Conservation (phyloP, 2,329 filamentous ascomycete species). For the Fusarium hostae region DNA sequence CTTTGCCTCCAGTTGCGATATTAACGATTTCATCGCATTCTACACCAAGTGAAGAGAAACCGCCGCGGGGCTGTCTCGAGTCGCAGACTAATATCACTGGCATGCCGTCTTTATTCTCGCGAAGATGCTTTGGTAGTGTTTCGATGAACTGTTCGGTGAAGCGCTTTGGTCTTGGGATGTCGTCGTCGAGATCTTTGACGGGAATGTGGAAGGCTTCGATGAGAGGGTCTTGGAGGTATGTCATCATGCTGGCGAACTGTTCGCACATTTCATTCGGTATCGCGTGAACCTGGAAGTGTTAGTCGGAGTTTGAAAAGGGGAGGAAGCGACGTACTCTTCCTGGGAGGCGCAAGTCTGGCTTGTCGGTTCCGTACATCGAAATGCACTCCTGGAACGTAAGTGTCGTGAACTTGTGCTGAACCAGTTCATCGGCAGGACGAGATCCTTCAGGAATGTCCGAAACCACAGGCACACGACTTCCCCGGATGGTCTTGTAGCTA, state of each 20-base stretch:
- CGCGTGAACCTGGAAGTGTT: constrained; percentile 63
- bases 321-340: constrained; percentile 62
- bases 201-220: constrained; percentile 80
- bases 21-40: constrained; percentile 69
- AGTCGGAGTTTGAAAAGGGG: rapidly evolving
- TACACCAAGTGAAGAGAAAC: constrained; percentile 78
- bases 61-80: constrained; percentile 76
- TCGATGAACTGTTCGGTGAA: constrained; percentile 80
- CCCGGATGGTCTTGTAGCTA: constrained; percentile 72
- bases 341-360: constrained; percentile 85
- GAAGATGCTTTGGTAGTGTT: constrained; percentile 66
- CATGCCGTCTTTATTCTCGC: constrained; percentile 77
- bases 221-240: constrained; percentile 71
- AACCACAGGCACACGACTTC: constrained; percentile 49
- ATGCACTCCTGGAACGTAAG: constrained; percentile 67
- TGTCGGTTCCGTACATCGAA: constrained; percentile 85
- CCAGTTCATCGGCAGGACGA: constrained; percentile 26
- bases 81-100: constrained; percentile 84
- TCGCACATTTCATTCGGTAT: constrained; percentile 68
- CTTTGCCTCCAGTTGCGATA: constrained; percentile 53
- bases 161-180: constrained; percentile 63
- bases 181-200: constrained; percentile 58
- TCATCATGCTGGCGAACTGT: constrained; percentile 80
- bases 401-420: constrained; percentile 49
- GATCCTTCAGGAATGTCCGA: constrained; percentile 38